These are phyloP conservation scores for Penicillium crustosum DNA, from an alignment of 2,329 filamentous ascomycete genomes.

Conservation along the genomic window DNA sequence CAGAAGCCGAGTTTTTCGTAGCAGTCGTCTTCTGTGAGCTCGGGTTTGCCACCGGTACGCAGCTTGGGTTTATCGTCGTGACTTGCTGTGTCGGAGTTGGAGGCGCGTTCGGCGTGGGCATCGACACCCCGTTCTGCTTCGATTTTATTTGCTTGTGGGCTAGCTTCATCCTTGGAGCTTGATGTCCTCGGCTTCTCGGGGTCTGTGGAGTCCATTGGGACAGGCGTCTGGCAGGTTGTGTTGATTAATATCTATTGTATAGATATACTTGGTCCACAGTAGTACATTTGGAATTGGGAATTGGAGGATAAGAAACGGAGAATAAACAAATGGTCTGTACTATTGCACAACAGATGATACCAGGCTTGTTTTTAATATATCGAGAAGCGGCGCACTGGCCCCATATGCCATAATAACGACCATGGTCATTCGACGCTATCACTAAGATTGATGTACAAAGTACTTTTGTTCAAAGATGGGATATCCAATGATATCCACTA, in stretches of 20 bases:
- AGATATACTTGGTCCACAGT: neutral
- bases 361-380: neutral
- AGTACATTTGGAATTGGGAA: neutral
- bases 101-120: slow-evolving; percentile 22
- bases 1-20: slow-evolving; percentile 63
- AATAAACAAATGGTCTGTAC: neutral
- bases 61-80: slow-evolving; percentile 11
- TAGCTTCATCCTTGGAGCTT: slow-evolving; percentile 3
- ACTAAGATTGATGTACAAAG: neutral
- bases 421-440: neutral
- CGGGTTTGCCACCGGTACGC: slow-evolving; percentile 19
- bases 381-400: neutral
- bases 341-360: neutral
- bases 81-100: slow-evolving; percentile 15
- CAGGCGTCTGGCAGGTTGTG: slow-evolving; percentile 8
- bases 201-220: slow-evolving; percentile 2
- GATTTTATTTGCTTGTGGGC: neutral
- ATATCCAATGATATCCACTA: neutral
- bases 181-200: slow-evolving; percentile 13
- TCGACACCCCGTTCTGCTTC: slow-evolving; percentile 11
- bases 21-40: slow-evolving; percentile 56
- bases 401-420: neutral
- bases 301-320: neutral
- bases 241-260: neutral
- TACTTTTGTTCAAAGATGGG: neutral